These are phyloP conservation scores for Penicillium canescens DNA, from an alignment of 495 filamentous ascomycete species.

Conservation along the genomic window DNA sequence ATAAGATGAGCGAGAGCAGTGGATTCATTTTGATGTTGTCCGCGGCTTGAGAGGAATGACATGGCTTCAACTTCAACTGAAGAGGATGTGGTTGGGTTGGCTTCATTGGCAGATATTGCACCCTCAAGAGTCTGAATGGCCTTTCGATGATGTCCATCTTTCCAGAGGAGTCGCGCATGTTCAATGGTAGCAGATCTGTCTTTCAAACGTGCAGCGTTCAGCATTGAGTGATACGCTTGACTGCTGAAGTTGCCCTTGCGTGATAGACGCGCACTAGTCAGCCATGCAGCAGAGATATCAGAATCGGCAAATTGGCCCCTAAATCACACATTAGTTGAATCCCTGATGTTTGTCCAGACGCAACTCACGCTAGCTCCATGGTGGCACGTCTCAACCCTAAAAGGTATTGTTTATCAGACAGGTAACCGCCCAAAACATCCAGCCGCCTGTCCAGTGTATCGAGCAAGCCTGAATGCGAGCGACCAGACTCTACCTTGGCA, in stretches of 20 bases:
- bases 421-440: slow-evolving; percentile 81
- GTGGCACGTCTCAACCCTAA: slow-evolving; percentile 83
- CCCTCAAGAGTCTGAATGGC: slow-evolving; percentile 88
- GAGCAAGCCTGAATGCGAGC: slow-evolving; percentile 43
- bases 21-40: slow-evolving; percentile 47
- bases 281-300: slow-evolving; percentile 82
- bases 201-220: slow-evolving; percentile 82
- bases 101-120: slow-evolving; percentile 75
- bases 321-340: slow-evolving; percentile 12
- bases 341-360: neutral
- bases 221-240: slow-evolving; percentile 88
- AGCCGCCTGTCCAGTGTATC: slow-evolving; percentile 70
- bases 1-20: slow-evolving; percentile 67
- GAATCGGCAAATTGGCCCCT: slow-evolving; percentile 54
- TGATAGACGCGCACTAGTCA: slow-evolving; percentile 80
- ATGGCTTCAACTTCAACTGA: slow-evolving; percentile 38
- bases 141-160: slow-evolving; percentile 89
- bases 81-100: slow-evolving; percentile 51
- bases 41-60: slow-evolving; percentile 31
- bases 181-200: slow-evolving; percentile 87
- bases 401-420: slow-evolving; percentile 90
- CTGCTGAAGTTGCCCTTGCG: slow-evolving; percentile 79
- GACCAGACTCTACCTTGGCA: slow-evolving; percentile 45
- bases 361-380: slow-evolving; percentile 65
- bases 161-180: slow-evolving; percentile 91